Evolutionary conservation across 805 yeast genomes (phyloP).

Genomic region (Wickerhamomyces bovis): DNA sequence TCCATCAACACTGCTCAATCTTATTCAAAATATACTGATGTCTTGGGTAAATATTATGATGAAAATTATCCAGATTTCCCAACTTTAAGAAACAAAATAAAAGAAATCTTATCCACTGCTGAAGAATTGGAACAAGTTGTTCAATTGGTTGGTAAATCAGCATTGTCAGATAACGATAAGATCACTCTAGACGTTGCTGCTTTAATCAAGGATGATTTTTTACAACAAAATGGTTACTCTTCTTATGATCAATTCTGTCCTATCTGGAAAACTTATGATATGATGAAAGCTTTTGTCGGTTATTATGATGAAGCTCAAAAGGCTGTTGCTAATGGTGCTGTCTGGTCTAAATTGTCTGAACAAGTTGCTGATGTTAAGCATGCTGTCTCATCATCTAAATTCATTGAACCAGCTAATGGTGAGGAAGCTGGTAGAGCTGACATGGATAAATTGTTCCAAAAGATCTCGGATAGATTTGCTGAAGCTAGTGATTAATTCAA

Average conservation of each 20-base stretch:
- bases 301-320: constrained; percentile 97
- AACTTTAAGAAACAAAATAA: constrained; percentile 79
- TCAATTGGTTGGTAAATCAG: constrained; percentile 97
- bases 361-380: constrained; percentile 89
- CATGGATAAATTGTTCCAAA: constrained; percentile 68
- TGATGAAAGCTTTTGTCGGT: constrained; percentile 92
- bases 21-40: constrained; percentile 91
- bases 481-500: constrained; percentile 77
- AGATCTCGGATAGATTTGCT: constrained; percentile 85
- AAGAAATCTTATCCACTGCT: constrained; percentile 92
- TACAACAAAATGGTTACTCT: constrained; percentile 99
- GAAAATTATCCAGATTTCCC: constrained; percentile 88
- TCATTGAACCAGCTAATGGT: constrained; percentile 93
- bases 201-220: constrained; percentile 93
- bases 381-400: constrained; percentile 89
- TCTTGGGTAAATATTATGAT: constrained; percentile 81
- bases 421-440: constrained; percentile 68
- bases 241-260: constrained; percentile 99
- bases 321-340: constrained; percentile 89
- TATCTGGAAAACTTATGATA: constrained; percentile 95
- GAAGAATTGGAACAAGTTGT: constrained; percentile 99
- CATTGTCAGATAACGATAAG: constrained; percentile 93
- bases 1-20: constrained; percentile 95
- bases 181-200: constrained; percentile 90
- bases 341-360: constrained; percentile 89